Evolutionary conservation across 164 flowering plant species (phyloP), one percentile per base, ranked within the genome.

Genomic region (Kingdonia uniflora): DNA sequence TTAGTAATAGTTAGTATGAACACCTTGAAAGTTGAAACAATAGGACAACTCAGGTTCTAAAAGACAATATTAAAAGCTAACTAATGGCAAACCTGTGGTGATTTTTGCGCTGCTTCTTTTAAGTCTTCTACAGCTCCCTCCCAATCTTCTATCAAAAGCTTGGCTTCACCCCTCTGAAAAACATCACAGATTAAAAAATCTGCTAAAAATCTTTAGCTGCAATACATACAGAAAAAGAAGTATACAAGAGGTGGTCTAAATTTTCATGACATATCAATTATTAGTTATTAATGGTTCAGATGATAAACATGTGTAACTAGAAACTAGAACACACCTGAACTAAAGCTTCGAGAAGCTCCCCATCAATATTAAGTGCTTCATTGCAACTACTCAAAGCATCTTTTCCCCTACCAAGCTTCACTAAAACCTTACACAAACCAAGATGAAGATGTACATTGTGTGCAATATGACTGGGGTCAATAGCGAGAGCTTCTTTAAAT

Each of bases 161-260:
- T 94, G 56, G 99, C 99, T 76, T 94, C 99, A 57, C 95, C 99
- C 64, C 99, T 86, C 99, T 94, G 79, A 21, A 59, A 59, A 55
- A 35, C 1, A 57, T 14, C 14, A 14, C 35, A 29, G n/a, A 29
- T 29, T 4, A 29, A 8, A 29, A 8, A 29, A 29, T 3, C 4
- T 29, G 8, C 8, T 29, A 29, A 29, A 29, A 29, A 29, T 3
- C 35, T 29, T 3, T 29, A n/a, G n/a, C 6, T 29, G 8, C 35
- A 29, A 29, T 29, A 29, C 6, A 29, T 3, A 29, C 4, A 29
- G 35, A 29, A 29, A 29, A 29, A 3, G 35, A 29, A 29, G 35
- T 29, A n/a, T n/a, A 29, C 35, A 29, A 29, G 4, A 29, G 8
- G 8, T 29, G 35, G 8, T 29, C 35, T 29, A 29, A 29, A 29